These are phyloP conservation scores for Mycosarcoma mackinlayi DNA, from an alignment of 1,284 basidiomycete genomes.

Conservation along the genomic window DNA sequence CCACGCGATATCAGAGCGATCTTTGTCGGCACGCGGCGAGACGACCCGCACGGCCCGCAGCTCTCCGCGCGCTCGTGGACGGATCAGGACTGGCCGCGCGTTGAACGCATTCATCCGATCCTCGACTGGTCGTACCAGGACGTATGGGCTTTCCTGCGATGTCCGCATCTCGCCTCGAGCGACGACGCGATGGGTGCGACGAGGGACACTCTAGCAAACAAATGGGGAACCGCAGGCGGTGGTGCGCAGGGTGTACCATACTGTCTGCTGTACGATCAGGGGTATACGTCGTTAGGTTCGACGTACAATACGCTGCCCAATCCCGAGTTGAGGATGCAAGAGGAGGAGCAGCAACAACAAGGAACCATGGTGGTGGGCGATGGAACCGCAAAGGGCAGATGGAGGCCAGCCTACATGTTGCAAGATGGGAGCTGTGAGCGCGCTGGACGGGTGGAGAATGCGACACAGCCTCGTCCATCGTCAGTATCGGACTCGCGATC, in stretches of 20 bases:
- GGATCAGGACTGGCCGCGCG: conserved; percentile 80
- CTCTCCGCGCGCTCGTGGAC: conserved; percentile 44
- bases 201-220: neutral
- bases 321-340: conserved; percentile 75
- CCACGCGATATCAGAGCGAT: conserved; percentile 76
- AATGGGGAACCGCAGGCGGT: conserved; percentile 33
- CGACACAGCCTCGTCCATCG: conserved; percentile 3
- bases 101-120: conserved; percentile 93
- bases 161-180: conserved; percentile 74
- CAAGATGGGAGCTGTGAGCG: conserved; percentile 81
- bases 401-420: conserved; percentile 83
- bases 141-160: conserved; percentile 87
- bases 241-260: conserved; percentile 72
- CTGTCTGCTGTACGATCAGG: conserved; percentile 89
- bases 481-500: neutral
- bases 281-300: conserved; percentile 95
- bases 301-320: conserved; percentile 94
- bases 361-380: conserved; percentile 19
- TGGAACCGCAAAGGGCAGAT: conserved; percentile 52
- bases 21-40: conserved; percentile 85
- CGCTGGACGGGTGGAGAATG: conserved; percentile 68
- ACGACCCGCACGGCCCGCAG: conserved; percentile 83
- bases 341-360: conserved; percentile 19
- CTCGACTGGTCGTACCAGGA: conserved; percentile 92
- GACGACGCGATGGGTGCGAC: conserved; percentile 57